These are phyloP conservation scores for Sphagnum contortum DNA, from an alignment of 225 moss, liverwort and hornwort species.

Conservation along the genomic window DNA sequence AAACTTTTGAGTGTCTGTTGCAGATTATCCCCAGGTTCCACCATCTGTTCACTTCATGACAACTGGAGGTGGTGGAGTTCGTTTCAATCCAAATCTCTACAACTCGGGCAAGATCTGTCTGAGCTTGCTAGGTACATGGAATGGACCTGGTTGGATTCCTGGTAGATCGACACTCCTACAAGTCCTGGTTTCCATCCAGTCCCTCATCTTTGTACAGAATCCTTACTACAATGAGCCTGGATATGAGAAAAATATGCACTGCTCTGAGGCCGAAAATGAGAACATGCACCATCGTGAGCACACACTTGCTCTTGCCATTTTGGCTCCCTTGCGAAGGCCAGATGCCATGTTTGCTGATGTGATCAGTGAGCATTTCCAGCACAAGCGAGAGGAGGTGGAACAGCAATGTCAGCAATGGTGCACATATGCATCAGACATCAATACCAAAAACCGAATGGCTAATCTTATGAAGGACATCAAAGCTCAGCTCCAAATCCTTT, in stretches of 20 bases:
- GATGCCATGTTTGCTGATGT: conserved; percentile 62
- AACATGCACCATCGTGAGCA: conserved; percentile 56
- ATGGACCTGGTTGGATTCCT: conserved; percentile 56
- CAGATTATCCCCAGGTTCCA: conserved; percentile 78
- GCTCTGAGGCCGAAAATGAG: conserved; percentile 49
- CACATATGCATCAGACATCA: conserved; percentile 20
- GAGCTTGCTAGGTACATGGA: conserved; percentile 74
- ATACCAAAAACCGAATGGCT: conserved; percentile 28
- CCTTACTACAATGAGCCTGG: conserved; percentile 80
- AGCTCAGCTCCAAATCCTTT: conserved; percentile 22
- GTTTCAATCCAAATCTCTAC: conserved; percentile 73
- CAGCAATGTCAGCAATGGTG: conserved; percentile 56
- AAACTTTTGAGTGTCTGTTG: neutral
- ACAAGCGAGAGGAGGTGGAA: conserved; percentile 48
- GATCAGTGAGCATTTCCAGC: conserved; percentile 47
- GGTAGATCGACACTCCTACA: conserved; percentile 70
- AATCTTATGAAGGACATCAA: conserved; percentile 36
- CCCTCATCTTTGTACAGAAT: conserved; percentile 62
- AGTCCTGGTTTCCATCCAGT: conserved; percentile 77
- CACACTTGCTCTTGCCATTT: conserved; percentile 51
- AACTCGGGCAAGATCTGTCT: conserved; percentile 64
- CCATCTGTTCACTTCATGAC: conserved; percentile 76
- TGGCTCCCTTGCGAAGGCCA: conserved; percentile 42
- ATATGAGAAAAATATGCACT: conserved; percentile 32
- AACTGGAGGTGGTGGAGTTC: conserved; percentile 63